Conservation (phyloP, 345 rosid species). For the Combretum micranthum region DNA sequence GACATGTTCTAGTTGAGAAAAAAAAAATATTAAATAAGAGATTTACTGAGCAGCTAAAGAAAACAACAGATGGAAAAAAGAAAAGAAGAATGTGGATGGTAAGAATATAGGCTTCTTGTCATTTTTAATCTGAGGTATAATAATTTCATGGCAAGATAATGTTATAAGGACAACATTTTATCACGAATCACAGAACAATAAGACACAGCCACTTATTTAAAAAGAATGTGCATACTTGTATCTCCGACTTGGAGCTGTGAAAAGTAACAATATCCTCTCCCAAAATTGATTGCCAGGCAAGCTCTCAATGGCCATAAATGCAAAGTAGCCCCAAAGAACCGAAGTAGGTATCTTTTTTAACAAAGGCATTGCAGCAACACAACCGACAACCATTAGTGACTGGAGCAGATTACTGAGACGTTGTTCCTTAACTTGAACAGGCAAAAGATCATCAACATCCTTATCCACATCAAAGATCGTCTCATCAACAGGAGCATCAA, state of each 20-base stretch:
- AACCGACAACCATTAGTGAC: slow-evolving; percentile 76
- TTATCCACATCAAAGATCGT: slow-evolving; percentile 77
- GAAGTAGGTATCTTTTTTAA: slow-evolving; percentile 91
- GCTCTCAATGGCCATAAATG: slow-evolving; percentile 96
- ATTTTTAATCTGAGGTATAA: too few species aligned
- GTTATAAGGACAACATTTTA: too few species aligned
- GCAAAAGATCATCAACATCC: slow-evolving; percentile 80
- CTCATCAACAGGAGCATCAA: slow-evolving; percentile 78
- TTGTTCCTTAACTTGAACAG: slow-evolving; percentile 91
- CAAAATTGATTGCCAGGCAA: slow-evolving; percentile 96
- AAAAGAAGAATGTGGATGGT: too few species aligned
- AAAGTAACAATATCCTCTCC: slow-evolving; percentile 91
- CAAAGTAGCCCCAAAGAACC: slow-evolving; percentile 98
- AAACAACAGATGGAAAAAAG: too few species aligned
- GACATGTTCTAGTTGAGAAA: too few species aligned
- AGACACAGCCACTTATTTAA: too few species aligned
- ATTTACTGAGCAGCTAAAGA: too few species aligned
- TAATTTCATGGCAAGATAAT: too few species aligned
- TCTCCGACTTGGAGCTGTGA: slow-evolving; percentile 86
- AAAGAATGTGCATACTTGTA: slow-evolving; percentile 59
- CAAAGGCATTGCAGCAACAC: slow-evolving; percentile 93
- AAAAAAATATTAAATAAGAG: too few species aligned
- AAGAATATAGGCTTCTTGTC: too few species aligned
- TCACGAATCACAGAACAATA: too few species aligned
- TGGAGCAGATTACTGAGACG: slow-evolving; percentile 92